Conservation (phyloP, 2,329 filamentous ascomycete genomes). For the Microdochium bolleyi region DNA sequence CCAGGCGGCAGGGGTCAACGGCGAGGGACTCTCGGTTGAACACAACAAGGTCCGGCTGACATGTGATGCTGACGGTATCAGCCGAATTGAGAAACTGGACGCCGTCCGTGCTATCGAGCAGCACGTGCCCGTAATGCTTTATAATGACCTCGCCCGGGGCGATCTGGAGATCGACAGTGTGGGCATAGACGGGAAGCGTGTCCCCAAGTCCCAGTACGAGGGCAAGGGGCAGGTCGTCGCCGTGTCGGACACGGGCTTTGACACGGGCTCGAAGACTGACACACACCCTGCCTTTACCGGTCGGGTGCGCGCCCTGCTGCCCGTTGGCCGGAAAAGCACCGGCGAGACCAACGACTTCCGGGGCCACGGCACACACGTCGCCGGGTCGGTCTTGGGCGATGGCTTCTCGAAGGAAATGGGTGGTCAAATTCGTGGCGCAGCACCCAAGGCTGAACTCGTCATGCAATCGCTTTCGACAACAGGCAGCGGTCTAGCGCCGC, state of each 20-base stretch:
- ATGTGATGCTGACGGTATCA: not conserved
- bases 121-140: not conserved
- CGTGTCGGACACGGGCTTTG: not conserved
- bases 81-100: not conserved
- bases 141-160: not conserved
- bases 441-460: not conserved
- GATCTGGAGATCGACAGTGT: not conserved
- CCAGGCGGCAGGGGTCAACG: not conserved
- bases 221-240: not conserved
- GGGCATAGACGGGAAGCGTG: not conserved
- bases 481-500: not conserved
- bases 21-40: not conserved
- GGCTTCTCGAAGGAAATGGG: not conserved
- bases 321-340: not conserved
- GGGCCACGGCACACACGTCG: not conserved
- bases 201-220: not conserved
- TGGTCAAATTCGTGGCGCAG: not conserved
- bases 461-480: not conserved
- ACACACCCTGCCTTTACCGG: not conserved
- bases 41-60: not conserved
- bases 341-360: not conserved
- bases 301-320: not conserved
- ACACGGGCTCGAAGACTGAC: not conserved
- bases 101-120: not conserved
- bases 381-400: not conserved